Percentiles rank a stretch among this genome's conserved stretches.
Evolutionary conservation across 31 red algal species (phyloP).

Genomic region (Asparagopsis taxiformis): DNA sequence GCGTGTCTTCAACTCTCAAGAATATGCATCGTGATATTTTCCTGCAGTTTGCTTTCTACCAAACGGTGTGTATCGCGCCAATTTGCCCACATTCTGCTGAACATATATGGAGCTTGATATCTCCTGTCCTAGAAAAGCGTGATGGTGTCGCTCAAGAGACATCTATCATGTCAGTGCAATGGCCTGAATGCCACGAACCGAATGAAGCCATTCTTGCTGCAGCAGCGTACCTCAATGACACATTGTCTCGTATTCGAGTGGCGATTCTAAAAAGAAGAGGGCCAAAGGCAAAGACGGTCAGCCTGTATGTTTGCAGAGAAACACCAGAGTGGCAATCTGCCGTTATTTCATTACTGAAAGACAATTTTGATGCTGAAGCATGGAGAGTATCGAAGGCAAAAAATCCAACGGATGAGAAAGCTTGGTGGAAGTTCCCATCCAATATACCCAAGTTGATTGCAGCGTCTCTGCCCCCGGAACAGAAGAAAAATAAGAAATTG

Average conservation of each 20-base stretch:
- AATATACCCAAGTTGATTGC: slow-evolving; percentile 81
- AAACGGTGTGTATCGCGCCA: slow-evolving; percentile 71
- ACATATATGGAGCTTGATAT: slow-evolving; percentile 69
- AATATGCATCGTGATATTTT: slow-evolving; percentile 86
- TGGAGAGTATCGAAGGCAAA: slow-evolving; percentile 25
- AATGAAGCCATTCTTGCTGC: slow-evolving; percentile 73
- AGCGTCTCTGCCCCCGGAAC: slow-evolving; percentile 43
- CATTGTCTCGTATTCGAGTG: slow-evolving; percentile 74
- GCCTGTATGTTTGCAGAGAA: slow-evolving; percentile 53
- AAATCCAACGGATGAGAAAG: slow-evolving; percentile 27
- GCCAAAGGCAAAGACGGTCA: slow-evolving; percentile 33
- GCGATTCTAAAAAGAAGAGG: slow-evolving; percentile 47
- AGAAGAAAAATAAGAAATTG: slow-evolving; percentile 77
- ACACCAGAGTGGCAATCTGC: slow-evolving; percentile 77
- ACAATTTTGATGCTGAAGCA: slow-evolving; percentile 59
- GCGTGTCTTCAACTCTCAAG: slow-evolving; percentile 64
- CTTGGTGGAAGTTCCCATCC: slow-evolving; percentile 75
- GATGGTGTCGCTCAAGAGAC: slow-evolving; percentile 24
- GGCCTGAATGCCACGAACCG: slow-evolving; percentile 59
- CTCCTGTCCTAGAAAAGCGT: slow-evolving; percentile 16
- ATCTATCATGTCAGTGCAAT: slow-evolving; percentile 72
- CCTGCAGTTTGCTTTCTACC: slow-evolving; percentile 63
- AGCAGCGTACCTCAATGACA: slow-evolving; percentile 73
- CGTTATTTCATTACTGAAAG: slow-evolving; percentile 56
- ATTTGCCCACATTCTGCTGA: slow-evolving; percentile 95